A percentile compares a stretch with the other conserved stretches of the same genome.
phyloP scores from a whole-genome alignment of 768 basidiomycete genomes.

The Rhizopogon sp. region DNA sequence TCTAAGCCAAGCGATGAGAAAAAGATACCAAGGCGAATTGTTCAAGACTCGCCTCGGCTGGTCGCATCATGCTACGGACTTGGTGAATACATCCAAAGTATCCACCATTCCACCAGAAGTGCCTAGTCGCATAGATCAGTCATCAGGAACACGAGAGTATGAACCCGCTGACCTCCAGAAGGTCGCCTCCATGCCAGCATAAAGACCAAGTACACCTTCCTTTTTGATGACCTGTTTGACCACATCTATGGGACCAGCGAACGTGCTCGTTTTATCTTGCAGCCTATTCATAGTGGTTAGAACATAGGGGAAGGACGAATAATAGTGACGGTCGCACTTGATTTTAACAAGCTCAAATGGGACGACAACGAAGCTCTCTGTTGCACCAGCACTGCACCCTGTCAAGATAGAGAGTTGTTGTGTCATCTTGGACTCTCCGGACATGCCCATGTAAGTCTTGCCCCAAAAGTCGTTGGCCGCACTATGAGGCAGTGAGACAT shows the following conservation, averaged over 20 bases:
- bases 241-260: conserved; percentile 89
- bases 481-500: conserved; percentile 28
- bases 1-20: conserved; percentile 32
- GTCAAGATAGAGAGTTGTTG: conserved; percentile 84
- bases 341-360: conserved; percentile 97
- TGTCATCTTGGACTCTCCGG: conserved; percentile 82
- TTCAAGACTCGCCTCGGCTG: conserved; percentile 59
- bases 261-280: conserved; percentile 90
- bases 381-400: conserved; percentile 92
- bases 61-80: conserved; percentile 74
- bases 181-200: conserved; percentile 94
- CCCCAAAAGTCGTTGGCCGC: conserved; percentile 97
- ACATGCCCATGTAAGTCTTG: conserved; percentile 55
- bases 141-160: not conserved
- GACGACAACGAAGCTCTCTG: conserved; percentile 92
- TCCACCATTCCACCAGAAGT: conserved; percentile 91
- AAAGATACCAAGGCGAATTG: not conserved
- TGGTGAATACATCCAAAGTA: conserved; percentile 94
- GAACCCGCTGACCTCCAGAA: conserved; percentile 80
- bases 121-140: conserved; percentile 36
- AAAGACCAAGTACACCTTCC: conserved; percentile 81
- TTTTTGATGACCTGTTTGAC: conserved; percentile 72
- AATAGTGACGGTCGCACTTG: conserved; percentile 39
- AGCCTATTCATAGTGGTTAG: conserved; percentile 39
- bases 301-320: not conserved